Base-by-base conservation (phyloP, 352 stramenopile species). In the Pythium rishiriense region DNA sequence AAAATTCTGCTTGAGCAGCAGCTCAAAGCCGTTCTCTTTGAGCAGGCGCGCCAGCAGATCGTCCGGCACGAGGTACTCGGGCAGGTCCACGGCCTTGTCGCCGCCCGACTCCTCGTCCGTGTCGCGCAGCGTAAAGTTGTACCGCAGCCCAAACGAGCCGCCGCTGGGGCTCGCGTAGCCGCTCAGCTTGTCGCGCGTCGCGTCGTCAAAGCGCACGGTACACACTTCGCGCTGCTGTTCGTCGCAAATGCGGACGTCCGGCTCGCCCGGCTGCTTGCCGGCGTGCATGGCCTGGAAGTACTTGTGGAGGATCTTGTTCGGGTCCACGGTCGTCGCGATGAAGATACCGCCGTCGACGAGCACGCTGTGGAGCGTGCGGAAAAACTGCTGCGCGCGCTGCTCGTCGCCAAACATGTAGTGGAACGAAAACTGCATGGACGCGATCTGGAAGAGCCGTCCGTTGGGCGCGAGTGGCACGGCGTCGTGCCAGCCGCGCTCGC, bases 361-460 rank as follows among this genome's bases (percentile, higher is more conserved):
- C 49, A 98, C 70, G 39, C 88, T 74, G 58, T 93, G 92, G 8
- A 99, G 87, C 39, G 96, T 98, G 41, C 86, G 76, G 69, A 99
- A 98, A 68, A 99, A 99, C 22, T 86, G 77, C 33, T 77, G 73
- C 2, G 97, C 96, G 19, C 96, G 85, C 64, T 94, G 73, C 33
- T 89, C 79, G 17, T 97, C 94, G 31, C 92, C 87, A 84, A 99
- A 99, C 97, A 99, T 99, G 85, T 99, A 99, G 76, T 99, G 97
- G 68, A 99, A 98, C 14, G 97, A 97, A 77, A 99, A 99, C 81
- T 99, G 97, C 72, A 99, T 98, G 46, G 88, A 98, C n/a, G 98
- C 92, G 21, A 99, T 85, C 73, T 99, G 92, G 74, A 99, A 99
- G 17, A 54, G 68, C 21, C 76, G 61, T 2, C 62, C 68, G 14